Evolutionary conservation across 805 yeast species (phyloP), one percentile per base, ranked within the genome.

Genomic region (Tetrapisispora phaffii): DNA sequence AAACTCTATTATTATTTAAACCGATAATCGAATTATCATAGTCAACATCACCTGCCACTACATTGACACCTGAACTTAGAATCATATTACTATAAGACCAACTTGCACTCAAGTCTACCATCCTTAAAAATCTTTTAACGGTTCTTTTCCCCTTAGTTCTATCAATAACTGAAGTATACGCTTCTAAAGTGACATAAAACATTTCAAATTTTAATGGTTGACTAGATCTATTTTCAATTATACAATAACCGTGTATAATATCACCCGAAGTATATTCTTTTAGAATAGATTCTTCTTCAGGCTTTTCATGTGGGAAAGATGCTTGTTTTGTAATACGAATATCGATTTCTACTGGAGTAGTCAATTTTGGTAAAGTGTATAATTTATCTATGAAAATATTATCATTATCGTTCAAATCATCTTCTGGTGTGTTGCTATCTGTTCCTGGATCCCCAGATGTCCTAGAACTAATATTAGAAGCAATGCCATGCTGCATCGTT

Each of bases 251-350:
- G 54, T 76, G 72, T 13, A 82, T 67, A 19, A 69, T 68, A 55
- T 82, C 88, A n/a, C 86, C 86, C 12, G 81, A 79, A 17, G 75
- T 75, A 55, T 75, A 82, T 57, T 79, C 85, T 46, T 70, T 68
- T 23, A 74, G 54, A 33, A 61, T 71, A 57, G 65, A 64, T 46
- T 75, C 67, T 6, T 76, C 74, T 49, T 73, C 75, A 13, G 69
- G 59, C 38, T 67, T 74, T 19, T 53, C 55, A 44, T 71, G 59
- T 0, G 79, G 77, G 31, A 56, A 58, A 0, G 80, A 76, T 1
- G 74, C 72, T 20, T 65, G 62, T 50, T 77, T 78, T 0, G 82
- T 74, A 8, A 78, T 74, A 47, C 59, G 69, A 15, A 78, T 72
- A 46, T 70, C 72, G 26, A 77, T 67, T 12, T 71, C 72, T 3